Evolutionary conservation across 2,329 filamentous ascomycete species (phyloP).

Genomic region (Pezicula rhizophila): DNA sequence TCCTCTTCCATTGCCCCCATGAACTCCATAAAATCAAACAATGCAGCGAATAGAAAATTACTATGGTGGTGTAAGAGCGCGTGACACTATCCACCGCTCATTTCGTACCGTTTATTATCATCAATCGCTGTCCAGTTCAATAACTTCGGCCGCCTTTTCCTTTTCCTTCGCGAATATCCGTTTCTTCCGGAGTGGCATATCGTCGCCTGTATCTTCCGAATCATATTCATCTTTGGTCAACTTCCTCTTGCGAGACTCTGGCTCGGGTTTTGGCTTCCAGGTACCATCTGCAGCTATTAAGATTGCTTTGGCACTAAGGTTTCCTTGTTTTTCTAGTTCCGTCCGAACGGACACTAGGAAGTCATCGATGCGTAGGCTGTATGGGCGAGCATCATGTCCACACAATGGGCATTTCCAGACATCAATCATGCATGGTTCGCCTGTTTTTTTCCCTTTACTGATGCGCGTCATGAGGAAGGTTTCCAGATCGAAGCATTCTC

Average conservation of each 20-base stretch:
- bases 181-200: not conserved
- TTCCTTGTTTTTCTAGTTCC: slow-evolving; percentile 42
- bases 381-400: slow-evolving; percentile 67
- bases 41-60: no score
- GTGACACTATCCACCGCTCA: not conserved
- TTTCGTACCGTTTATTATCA: not conserved
- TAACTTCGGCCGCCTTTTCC: slow-evolving; percentile 16
- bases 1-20: no score
- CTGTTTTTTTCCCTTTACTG: slow-evolving; percentile 36
- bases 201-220: slow-evolving; percentile 16
- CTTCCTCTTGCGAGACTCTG: slow-evolving; percentile 13
- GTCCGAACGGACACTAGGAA: slow-evolving; percentile 62
- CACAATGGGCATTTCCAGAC: slow-evolving; percentile 88
- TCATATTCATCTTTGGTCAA: slow-evolving; percentile 11
- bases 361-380: slow-evolving; percentile 63
- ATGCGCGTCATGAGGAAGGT: slow-evolving; percentile 68
- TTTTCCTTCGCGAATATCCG: slow-evolving; percentile 8
- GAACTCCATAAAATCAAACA: no score
- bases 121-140: slow-evolving; percentile 22
- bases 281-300: slow-evolving; percentile 56
- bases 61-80: no score
- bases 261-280: slow-evolving; percentile 50
- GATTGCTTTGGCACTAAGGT: slow-evolving; percentile 52
- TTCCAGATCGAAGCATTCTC: slow-evolving; percentile 85
- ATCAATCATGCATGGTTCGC: slow-evolving; percentile 54